Conservation (phyloP, 306 rosid species). For the Trifolium dubium region DNA sequence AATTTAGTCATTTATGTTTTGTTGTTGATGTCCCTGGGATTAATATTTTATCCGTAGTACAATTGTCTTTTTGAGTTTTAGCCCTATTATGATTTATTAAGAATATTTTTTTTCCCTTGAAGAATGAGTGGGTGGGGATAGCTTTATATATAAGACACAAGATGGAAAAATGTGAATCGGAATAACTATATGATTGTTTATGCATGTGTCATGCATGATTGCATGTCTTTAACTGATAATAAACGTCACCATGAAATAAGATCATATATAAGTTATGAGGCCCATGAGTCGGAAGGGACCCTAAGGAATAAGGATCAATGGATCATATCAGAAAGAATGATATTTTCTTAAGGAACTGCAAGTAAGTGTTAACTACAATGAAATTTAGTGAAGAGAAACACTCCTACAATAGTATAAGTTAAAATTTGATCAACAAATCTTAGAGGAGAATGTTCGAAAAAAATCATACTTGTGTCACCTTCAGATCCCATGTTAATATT, state of each 20-base stretch:
- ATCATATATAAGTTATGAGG: background rate
- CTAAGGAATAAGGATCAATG: background rate
- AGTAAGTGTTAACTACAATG: background rate
- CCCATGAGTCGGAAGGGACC: background rate
- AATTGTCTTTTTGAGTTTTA: too few relatives aligned
- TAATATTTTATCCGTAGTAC: too few relatives aligned
- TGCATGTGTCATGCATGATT: slow-evolving; percentile 17
- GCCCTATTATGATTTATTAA: background rate
- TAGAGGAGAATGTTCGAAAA: too few relatives aligned
- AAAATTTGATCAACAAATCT: too few relatives aligned
- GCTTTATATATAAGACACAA: slow-evolving; percentile 9
- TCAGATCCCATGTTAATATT: too few relatives aligned
- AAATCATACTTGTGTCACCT: too few relatives aligned
- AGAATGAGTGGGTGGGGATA: slow-evolving; percentile 2
- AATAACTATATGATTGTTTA: slow-evolving; percentile 14
- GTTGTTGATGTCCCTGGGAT: too few relatives aligned
- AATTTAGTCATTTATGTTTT: too few relatives aligned
- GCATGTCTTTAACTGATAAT: background rate
- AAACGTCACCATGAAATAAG: background rate
- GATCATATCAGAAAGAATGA: background rate
- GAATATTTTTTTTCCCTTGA: background rate
- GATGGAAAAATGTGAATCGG: background rate
- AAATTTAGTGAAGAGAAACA: too few relatives aligned
- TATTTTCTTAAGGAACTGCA: background rate
- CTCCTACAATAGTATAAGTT: too few relatives aligned